Conservation (phyloP, 208 protist species). For the Trypanosomatidae sp. region DNA sequence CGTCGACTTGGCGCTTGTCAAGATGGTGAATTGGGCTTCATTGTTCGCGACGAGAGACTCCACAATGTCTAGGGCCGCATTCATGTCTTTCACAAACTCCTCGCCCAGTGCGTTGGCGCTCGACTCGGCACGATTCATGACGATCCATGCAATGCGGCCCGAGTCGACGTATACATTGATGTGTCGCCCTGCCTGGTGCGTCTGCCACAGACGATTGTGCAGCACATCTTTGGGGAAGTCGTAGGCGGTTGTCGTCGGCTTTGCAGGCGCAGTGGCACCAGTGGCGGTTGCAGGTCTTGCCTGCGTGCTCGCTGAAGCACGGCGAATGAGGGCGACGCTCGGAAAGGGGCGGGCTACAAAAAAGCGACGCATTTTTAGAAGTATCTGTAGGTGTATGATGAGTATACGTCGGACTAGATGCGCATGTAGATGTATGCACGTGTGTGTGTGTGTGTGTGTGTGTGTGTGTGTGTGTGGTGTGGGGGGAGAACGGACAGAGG, state of each 20-base stretch:
- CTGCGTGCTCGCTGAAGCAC: conserved; percentile 7
- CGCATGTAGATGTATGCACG: not conserved
- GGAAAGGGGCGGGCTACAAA: conserved; percentile 12
- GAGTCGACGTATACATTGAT: conserved; percentile 78
- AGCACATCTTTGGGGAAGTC: conserved; percentile 56
- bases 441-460: not conserved
- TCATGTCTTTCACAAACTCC: conserved; percentile 54
- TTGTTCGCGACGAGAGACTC: conserved; percentile 60
- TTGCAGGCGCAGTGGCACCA: conserved; percentile 11
- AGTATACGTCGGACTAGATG: not conserved
- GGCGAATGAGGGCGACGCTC: conserved; percentile 7
- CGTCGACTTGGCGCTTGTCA: conserved; percentile 72
- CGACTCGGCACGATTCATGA: conserved; percentile 76
- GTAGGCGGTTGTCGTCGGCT: conserved; percentile 29
- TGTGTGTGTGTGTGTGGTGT: not conserved
- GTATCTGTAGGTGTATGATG: not conserved
- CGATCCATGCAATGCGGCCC: conserved; percentile 72
- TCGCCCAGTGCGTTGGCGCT: conserved; percentile 79
- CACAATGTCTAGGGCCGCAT: conserved; percentile 56
- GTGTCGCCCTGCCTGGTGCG: conserved; percentile 55
- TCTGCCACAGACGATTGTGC: conserved; percentile 45
- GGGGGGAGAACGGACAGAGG: not conserved
- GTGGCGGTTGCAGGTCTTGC: not conserved
- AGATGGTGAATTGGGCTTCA: conserved; percentile 58
- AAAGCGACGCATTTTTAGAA: conserved; percentile 41